A percentile compares a stretch with the other conserved stretches of the same genome.
Evolutionary conservation across 495 filamentous ascomycete species (phyloP).

Genomic region (Amniculicola lignicola): DNA sequence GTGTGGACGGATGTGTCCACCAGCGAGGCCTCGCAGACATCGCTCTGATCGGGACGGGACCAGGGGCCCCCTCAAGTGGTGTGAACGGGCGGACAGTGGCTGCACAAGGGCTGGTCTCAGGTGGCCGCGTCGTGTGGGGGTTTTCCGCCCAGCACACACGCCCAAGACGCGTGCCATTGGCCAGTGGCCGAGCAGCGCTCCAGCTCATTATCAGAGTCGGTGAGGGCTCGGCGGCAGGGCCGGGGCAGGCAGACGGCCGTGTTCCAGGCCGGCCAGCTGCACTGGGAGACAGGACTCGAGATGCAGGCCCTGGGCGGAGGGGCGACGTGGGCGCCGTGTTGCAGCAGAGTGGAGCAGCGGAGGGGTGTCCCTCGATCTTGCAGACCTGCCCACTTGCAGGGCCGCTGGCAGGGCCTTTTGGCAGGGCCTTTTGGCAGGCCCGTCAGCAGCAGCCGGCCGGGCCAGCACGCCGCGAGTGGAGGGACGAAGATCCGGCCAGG

Average conservation of each 20-base stretch:
- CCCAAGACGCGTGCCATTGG: conserved; percentile 24
- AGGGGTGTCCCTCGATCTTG: conserved; percentile 18
- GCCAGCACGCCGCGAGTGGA: conserved; percentile 23
- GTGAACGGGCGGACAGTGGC: conserved; percentile 25
- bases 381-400: too few relatives aligned
- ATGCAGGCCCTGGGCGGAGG: neutral
- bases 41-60: conserved; percentile 17
- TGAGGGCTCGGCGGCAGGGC: too few relatives aligned
- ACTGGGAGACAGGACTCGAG: neutral
- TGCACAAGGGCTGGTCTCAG: conserved; percentile 26
- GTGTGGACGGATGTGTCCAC: too few relatives aligned
- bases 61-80: conserved; percentile 18
- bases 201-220: neutral
- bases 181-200: neutral
- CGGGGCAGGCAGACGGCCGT: neutral
- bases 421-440: too few relatives aligned
- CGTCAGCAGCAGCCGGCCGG: neutral
- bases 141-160: conserved; percentile 12
- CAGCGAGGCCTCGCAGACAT: conserved; percentile 4
- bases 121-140: conserved; percentile 27
- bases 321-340: neutral
- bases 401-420: too few relatives aligned
- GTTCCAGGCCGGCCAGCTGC: neutral
- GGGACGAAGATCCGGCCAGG: conserved; percentile 7
- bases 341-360: neutral